These are phyloP conservation scores for Xylaria nigripes DNA, from an alignment of 495 filamentous ascomycete genomes.

Conservation along the genomic window DNA sequence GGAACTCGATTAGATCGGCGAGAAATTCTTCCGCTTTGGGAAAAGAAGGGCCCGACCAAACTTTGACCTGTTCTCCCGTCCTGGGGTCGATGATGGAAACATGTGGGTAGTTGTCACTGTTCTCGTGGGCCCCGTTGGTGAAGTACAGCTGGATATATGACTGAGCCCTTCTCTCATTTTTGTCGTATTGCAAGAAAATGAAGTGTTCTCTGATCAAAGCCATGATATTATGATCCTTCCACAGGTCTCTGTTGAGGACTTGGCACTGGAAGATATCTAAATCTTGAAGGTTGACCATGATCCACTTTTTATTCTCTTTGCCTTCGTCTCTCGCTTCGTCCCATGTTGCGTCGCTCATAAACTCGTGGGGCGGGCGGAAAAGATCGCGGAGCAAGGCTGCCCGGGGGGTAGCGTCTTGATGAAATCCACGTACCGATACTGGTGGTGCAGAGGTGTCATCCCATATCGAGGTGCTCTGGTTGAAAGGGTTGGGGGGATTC, in stretches of 20 bases:
- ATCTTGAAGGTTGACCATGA: slow-evolving; percentile 92
- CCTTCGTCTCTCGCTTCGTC: slow-evolving; percentile 76
- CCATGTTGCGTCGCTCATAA: slow-evolving; percentile 68
- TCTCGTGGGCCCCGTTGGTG: slow-evolving; percentile 56
- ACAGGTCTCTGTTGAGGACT: slow-evolving; percentile 84
- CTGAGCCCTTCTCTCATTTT: slow-evolving; percentile 63
- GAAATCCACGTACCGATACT: not conserved
- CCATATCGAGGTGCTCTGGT: slow-evolving; percentile 67
- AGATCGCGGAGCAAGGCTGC: slow-evolving; percentile 67
- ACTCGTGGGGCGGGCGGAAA: slow-evolving; percentile 81
- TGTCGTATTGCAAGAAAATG: slow-evolving; percentile 86
- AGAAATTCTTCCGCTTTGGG: slow-evolving; percentile 73
- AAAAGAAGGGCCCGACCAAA: slow-evolving; percentile 80
- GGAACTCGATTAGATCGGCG: slow-evolving; percentile 86
- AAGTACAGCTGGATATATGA: slow-evolving; percentile 91
- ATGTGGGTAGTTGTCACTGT: slow-evolving; percentile 74
- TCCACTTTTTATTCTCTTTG: slow-evolving; percentile 82
- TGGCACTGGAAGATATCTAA: slow-evolving; percentile 87
- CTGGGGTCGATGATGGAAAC: slow-evolving; percentile 93
- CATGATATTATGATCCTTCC: slow-evolving; percentile 74
- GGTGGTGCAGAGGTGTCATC: slow-evolving; percentile 38
- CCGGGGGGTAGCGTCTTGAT: slow-evolving; percentile 14
- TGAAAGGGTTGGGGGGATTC: slow-evolving; percentile 60
- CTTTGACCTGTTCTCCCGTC: slow-evolving; percentile 94
- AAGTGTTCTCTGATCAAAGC: slow-evolving; percentile 85